These are phyloP conservation scores for Ceratonia siliqua DNA, from an alignment of 306 rosid genomes.

Conservation along the genomic window DNA sequence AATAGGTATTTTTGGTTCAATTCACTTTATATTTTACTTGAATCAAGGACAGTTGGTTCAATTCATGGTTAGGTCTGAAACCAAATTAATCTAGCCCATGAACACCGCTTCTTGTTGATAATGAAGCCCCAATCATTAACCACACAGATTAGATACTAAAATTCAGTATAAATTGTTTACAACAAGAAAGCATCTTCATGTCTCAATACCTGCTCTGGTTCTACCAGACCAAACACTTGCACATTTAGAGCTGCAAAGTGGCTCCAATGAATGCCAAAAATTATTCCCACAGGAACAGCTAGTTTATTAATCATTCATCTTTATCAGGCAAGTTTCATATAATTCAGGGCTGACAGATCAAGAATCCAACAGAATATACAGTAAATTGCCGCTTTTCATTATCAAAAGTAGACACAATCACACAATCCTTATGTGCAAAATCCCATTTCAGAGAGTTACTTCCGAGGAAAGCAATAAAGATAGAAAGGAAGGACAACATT, in stretches of 20 bases:
- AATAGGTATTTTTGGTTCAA: not conserved
- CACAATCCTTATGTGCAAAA: not conserved
- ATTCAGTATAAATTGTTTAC: too few relatives aligned
- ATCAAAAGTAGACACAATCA: not conserved
- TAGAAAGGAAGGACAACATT: not conserved
- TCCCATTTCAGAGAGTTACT: not conserved
- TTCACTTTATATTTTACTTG: too few relatives aligned
- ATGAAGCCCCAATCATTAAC: too few relatives aligned
- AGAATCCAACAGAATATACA: not conserved
- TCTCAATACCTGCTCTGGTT: too few relatives aligned
- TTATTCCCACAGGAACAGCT: not conserved
- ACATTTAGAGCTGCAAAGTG: not conserved
- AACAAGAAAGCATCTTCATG: too few relatives aligned
- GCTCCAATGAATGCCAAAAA: not conserved
- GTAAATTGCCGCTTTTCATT: not conserved
- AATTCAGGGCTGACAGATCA: not conserved
- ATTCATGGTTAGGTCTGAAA: too few relatives aligned
- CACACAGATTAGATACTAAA: too few relatives aligned
- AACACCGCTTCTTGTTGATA: too few relatives aligned
- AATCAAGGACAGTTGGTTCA: too few relatives aligned
- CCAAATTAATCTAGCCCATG: too few relatives aligned
- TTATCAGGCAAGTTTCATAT: not conserved
- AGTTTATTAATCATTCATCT: not conserved
- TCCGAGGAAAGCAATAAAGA: not conserved
- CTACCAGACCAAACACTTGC: too few relatives aligned